A percentile compares a stretch with the other conserved stretches of the same genome.
These are phyloP conservation scores for Backusella parvicylindrica DNA, from an alignment of 192 early-diverging fungal species.

Conservation along the genomic window DNA sequence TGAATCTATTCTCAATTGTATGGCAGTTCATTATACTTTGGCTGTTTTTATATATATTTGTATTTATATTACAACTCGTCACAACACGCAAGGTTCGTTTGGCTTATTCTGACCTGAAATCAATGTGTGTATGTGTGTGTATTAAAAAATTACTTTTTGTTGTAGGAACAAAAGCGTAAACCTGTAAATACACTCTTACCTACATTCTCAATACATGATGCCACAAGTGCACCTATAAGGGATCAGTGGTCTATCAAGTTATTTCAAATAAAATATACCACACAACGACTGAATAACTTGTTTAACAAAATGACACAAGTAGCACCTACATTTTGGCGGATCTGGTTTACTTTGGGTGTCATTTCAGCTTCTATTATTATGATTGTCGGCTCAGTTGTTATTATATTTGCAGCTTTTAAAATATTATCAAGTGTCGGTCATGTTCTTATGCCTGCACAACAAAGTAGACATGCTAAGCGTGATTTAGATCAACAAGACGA, in stretches of 20 bases:
- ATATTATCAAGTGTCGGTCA: slow-evolving; percentile 21
- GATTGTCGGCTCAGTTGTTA: slow-evolving; percentile 41
- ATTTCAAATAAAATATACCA: slow-evolving; percentile 49
- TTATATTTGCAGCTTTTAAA: slow-evolving; percentile 45
- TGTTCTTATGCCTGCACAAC: not conserved
- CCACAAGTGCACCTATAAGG: not conserved
- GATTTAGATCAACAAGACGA: slow-evolving; percentile 23
- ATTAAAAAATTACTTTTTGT: not conserved
- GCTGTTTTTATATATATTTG: slow-evolving; percentile 23
- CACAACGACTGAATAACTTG: slow-evolving; percentile 40
- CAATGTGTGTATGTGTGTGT: not conserved
- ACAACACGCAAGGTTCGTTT: slow-evolving; percentile 2
- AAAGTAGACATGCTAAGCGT: slow-evolving; percentile 3
- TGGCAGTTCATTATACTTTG: slow-evolving; percentile 28
- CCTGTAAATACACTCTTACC: slow-evolving; percentile 7
- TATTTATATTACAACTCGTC: slow-evolving; percentile 9
- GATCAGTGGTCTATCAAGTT: slow-evolving; percentile 35
- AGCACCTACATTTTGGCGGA: slow-evolving; percentile 47
- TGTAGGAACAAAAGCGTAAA: not conserved
- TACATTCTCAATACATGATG: slow-evolving; percentile 14
- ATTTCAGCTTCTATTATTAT: slow-evolving; percentile 43
- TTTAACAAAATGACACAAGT: slow-evolving; percentile 38
- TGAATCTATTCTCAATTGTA: slow-evolving; percentile 22
- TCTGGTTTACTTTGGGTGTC: slow-evolving; percentile 57
- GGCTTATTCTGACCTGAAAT: not conserved